Evolutionary conservation across 2,329 filamentous ascomycete species (phyloP).

Genomic region (Neopestalotiopsis clavispora): DNA sequence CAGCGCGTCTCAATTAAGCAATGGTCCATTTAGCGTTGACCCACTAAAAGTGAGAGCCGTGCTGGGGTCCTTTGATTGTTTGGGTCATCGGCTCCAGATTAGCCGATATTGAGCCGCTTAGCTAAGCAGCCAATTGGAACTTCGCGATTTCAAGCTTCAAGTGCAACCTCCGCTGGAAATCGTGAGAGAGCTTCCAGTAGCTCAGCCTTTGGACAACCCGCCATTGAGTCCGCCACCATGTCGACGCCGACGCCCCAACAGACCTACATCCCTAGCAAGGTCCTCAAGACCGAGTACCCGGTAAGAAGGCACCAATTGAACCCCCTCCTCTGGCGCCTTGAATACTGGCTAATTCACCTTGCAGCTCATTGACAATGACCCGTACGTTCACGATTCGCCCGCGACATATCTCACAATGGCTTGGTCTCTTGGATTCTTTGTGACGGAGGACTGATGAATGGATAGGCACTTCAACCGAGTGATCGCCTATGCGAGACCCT

Average conservation of each 20-base stretch:
- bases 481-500: slow-evolving; percentile 80
- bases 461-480: slow-evolving; percentile 89
- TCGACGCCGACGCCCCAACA: slow-evolving; percentile 41
- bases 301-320: slow-evolving; percentile 59
- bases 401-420: neutral
- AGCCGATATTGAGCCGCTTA: slow-evolving; percentile 35
- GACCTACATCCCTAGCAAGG: slow-evolving; percentile 75
- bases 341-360: slow-evolving; percentile 34
- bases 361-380: slow-evolving; percentile 98
- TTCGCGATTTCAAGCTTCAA: slow-evolving; percentile 32
- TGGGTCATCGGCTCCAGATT: neutral
- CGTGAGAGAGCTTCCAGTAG: slow-evolving; percentile 18
- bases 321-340: neutral
- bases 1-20: slow-evolving; percentile 20
- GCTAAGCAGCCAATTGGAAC: slow-evolving; percentile 27
- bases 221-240: slow-evolving; percentile 38
- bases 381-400: slow-evolving; percentile 64
- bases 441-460: slow-evolving; percentile 15
- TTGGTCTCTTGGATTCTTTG: neutral
- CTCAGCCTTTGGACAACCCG: slow-evolving; percentile 21
- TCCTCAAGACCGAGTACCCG: slow-evolving; percentile 81
- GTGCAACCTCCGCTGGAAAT: slow-evolving; percentile 25
- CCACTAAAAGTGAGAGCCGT: neutral
- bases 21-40: neutral
- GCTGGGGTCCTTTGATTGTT: neutral